Conservation (phyloP, 116 monocot genomes). For the Iris pallida region DNA sequence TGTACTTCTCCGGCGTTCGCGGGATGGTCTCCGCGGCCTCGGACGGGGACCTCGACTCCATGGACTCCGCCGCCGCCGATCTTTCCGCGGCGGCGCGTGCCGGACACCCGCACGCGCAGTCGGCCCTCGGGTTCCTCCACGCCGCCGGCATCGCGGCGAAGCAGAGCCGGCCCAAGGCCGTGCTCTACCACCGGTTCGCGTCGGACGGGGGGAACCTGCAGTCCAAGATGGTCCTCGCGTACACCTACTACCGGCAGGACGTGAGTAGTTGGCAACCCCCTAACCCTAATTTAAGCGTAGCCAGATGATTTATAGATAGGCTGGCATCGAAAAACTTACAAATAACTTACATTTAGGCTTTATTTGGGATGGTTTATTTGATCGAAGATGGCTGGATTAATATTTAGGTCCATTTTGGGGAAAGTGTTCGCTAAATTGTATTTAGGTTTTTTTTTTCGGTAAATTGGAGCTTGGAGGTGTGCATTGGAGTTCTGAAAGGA, state of each 20-base stretch:
- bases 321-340: too few relatives aligned
- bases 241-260: conserved; percentile 68
- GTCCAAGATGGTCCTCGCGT: conserved; percentile 82
- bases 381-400: too few relatives aligned
- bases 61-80: conserved; percentile 42
- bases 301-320: too few relatives aligned
- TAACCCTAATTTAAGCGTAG: too few relatives aligned
- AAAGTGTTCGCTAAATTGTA: too few relatives aligned
- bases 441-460: too few relatives aligned
- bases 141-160: conserved; percentile 38
- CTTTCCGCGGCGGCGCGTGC: conserved; percentile 35
- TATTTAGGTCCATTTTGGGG: too few relatives aligned
- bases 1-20: conserved; percentile 46
- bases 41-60: conserved; percentile 32
- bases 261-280: conserved; percentile 16
- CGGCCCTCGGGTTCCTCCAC: conserved; percentile 52
- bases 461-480: too few relatives aligned
- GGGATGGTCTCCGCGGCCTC: conserved; percentile 46
- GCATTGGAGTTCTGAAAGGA: too few relatives aligned
- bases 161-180: conserved; percentile 40
- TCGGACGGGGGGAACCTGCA: conserved; percentile 61
- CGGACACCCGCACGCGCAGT: conserved; percentile 64
- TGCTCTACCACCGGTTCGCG: conserved; percentile 64
- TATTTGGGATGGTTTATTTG: too few relatives aligned
- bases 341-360: too few relatives aligned